Evolutionary conservation across 768 basidiomycete species (phyloP).

Genomic region (Suillus tomentosus): DNA sequence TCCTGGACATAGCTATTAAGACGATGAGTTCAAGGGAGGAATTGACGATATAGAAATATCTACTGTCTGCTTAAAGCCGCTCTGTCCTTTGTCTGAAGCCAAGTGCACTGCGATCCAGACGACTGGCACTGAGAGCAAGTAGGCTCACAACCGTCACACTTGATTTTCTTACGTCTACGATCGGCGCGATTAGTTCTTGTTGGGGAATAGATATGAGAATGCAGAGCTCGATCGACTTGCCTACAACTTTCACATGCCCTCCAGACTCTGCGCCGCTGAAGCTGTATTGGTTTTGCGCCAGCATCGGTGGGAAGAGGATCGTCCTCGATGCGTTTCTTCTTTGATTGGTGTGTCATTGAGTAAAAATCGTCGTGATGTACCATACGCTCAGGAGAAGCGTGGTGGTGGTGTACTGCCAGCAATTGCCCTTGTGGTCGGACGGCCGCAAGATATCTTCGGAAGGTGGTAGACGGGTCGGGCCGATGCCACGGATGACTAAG

Average conservation of each 20-base stretch:
- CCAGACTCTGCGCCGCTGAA: conserved; percentile 83
- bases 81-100: conserved; percentile 90
- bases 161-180: conserved; percentile 86
- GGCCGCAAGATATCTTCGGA: conserved; percentile 37
- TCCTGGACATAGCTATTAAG: conserved; percentile 81
- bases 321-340: conserved; percentile 80
- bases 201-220: conserved; percentile 18
- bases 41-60: conserved; percentile 31
- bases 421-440: conserved; percentile 24
- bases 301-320: conserved; percentile 49
- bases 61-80: conserved; percentile 89
- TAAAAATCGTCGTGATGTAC: conserved; percentile 46
- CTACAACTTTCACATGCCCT: conserved; percentile 89
- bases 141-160: conserved; percentile 87
- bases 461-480: conserved; percentile 35
- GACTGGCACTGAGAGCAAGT: conserved; percentile 80
- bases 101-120: conserved; percentile 79
- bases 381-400: conserved; percentile 23
- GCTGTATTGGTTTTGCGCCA: conserved; percentile 70
- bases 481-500: conserved; percentile 38
- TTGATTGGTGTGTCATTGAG: conserved; percentile 56
- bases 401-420: conserved; percentile 20
- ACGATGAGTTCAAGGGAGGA: conserved; percentile 22
- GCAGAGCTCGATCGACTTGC: conserved; percentile 41
- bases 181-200: conserved; percentile 22